Evolutionary conservation across 2,329 filamentous ascomycete species (phyloP), one percentile per base, ranked within the genome.

Genomic region (Scedosporium dehoogii): DNA sequence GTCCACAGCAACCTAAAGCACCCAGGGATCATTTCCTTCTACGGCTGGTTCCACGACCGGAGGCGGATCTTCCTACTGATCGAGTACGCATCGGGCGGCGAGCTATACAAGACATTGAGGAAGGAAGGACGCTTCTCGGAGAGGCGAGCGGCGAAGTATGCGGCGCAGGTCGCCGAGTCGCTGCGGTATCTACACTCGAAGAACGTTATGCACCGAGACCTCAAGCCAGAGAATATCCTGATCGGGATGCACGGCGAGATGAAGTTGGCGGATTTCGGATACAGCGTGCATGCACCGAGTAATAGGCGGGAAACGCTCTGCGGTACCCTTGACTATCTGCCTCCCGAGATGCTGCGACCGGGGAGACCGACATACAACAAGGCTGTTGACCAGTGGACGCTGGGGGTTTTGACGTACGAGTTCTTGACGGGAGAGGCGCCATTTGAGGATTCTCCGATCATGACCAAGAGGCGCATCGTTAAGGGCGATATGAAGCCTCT

Each of bases 141-240:
- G 74, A 89, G 87, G 84, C 91, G 91, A 73, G 90, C 91, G 6
- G 90, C 90, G 16, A 87, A 91, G 75, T 96, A 93, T 73, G 86
- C 93, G 67, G 90, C 90, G 3, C 91, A 96, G 75, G 93, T 94
- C 89, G 89, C 89, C 16, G 87, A 88, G 46, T 91, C 92, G 0
- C 78, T 96, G 67, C 86, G 86, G 67, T 96, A 96, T 70, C 81
- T 96, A 56, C 91, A 96, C 78, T 90, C 89, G 73, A 96, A 96
- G 77, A 89, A 96, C 73, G 88, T 96, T 68, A 94, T 94, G 79
- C 90, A 96, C 73, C 84, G 91, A 64, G 91, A 96, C 70, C 96
- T 96, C 77, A 96, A 94, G 77, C 90, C 65, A 10, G 67, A 67
- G 38, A 67, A 68, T 38, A 68, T 68, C 18, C 55, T 63, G 14